Percentiles rank a stretch among this genome's conserved stretches.
Evolutionary conservation across 768 basidiomycete genomes (phyloP).

Genomic region (Lactarius vividus): DNA sequence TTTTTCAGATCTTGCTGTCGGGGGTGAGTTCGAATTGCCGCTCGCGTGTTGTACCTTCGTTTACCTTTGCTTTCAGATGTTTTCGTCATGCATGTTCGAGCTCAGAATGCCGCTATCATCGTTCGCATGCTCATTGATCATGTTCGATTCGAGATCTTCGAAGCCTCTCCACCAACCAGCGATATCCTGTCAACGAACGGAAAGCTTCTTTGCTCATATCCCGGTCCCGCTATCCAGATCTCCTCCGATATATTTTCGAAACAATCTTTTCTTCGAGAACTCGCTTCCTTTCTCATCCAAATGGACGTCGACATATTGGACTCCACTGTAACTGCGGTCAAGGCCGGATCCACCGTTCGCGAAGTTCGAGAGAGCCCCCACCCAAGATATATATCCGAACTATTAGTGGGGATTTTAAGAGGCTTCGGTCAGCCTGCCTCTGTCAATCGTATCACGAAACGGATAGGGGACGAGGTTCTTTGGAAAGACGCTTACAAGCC

Average conservation of each 20-base stretch:
- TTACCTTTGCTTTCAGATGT: background rate
- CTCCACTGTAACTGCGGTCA: background rate
- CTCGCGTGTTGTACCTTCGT: no score
- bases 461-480: background rate
- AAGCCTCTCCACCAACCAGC: conserved; percentile 39
- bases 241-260: conserved; percentile 19
- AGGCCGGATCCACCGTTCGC: conserved; percentile 27
- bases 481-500: conserved; percentile 30
- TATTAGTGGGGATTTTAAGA: background rate
- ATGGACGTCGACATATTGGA: background rate
- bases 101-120: conserved; percentile 13
- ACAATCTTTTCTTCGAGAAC: background rate
- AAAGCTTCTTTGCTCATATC: conserved; percentile 33
- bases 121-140: background rate
- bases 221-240: conserved; percentile 43
- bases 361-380: background rate
- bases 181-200: conserved; percentile 40
- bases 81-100: conserved; percentile 12
- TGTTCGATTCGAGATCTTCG: conserved; percentile 35
- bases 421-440: conserved; percentile 37
- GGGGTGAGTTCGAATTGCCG: background rate
- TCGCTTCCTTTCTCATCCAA: background rate
- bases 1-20: background rate
- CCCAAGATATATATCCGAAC: background rate
- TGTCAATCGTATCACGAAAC: conserved; percentile 22